These are phyloP conservation scores for Baudoinia panamericana DNA, from an alignment of 495 filamentous ascomycete species.

Conservation along the genomic window DNA sequence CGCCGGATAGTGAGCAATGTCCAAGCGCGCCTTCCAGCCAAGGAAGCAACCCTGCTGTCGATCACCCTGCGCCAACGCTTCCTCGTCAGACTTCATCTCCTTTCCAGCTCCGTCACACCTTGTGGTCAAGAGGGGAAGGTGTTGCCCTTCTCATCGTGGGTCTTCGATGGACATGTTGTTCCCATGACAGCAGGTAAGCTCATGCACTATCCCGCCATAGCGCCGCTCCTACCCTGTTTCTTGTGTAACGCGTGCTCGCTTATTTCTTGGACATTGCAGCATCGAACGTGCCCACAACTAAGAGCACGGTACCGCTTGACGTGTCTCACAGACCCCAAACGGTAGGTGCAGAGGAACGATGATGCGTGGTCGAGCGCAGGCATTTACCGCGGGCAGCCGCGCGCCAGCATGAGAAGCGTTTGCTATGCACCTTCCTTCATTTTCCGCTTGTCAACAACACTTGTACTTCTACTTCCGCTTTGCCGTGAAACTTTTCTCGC, in stretches of 20 bases:
- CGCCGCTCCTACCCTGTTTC: not conserved
- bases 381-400: not conserved
- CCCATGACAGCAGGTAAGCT: not conserved
- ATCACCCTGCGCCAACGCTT: not conserved
- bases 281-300: not conserved
- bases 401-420: not conserved
- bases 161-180: too few species aligned
- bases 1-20: too few species aligned
- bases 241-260: not conserved
- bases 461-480: too few species aligned
- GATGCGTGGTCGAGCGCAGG: too few species aligned
- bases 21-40: not conserved
- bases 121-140: too few species aligned
- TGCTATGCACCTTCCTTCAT: not conserved
- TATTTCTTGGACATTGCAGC: not conserved
- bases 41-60: not conserved
- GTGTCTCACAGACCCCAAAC: too few species aligned
- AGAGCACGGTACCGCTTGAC: too few species aligned
- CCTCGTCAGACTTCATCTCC: constrained; percentile 1
- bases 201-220: not conserved
- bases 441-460: too few species aligned
- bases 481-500: too few species aligned
- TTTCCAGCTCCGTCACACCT: not conserved
- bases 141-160: too few species aligned
- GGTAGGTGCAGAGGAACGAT: too few species aligned